These are phyloP conservation scores for Lactarius quietus DNA, from an alignment of 768 basidiomycete species.

Conservation along the genomic window DNA sequence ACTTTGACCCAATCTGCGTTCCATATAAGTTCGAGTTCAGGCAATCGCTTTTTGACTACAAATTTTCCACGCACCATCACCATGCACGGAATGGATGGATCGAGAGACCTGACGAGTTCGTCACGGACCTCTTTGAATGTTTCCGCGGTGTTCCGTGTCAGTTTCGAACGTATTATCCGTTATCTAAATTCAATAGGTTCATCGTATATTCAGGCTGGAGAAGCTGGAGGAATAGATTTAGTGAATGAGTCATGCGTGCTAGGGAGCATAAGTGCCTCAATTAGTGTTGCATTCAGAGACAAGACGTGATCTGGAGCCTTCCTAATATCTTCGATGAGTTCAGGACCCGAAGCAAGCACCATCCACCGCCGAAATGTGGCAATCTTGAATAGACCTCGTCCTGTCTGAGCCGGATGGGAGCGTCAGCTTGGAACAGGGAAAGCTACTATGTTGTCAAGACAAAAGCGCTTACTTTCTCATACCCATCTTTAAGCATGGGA, in stretches of 20 bases:
- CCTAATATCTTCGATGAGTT: background rate
- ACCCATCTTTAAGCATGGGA: background rate
- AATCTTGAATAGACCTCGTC: background rate
- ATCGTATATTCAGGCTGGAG: background rate
- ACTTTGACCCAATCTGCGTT: background rate
- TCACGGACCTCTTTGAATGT: slow-evolving; percentile 3
- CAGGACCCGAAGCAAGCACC: background rate
- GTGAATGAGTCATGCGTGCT: background rate
- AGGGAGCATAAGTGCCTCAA: background rate
- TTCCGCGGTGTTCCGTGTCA: slow-evolving; percentile 1
- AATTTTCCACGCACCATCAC: background rate
- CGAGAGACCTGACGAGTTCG: background rate
- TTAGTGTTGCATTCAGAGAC: background rate
- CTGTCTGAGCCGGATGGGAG: background rate
- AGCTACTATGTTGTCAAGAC: background rate
- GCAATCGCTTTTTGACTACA: background rate
- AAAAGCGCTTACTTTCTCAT: background rate
- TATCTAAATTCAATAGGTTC: background rate
- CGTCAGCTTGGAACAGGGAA: background rate
- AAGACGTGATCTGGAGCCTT: background rate
- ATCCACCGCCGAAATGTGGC: background rate
- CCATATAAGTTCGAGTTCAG: background rate
- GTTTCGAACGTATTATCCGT: slow-evolving; percentile 1
- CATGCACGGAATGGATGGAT: background rate
- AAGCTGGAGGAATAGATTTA: background rate